These are phyloP conservation scores for Neopestalotiopsis sp. DNA, from an alignment of 2,329 filamentous ascomycete genomes.

Conservation along the genomic window DNA sequence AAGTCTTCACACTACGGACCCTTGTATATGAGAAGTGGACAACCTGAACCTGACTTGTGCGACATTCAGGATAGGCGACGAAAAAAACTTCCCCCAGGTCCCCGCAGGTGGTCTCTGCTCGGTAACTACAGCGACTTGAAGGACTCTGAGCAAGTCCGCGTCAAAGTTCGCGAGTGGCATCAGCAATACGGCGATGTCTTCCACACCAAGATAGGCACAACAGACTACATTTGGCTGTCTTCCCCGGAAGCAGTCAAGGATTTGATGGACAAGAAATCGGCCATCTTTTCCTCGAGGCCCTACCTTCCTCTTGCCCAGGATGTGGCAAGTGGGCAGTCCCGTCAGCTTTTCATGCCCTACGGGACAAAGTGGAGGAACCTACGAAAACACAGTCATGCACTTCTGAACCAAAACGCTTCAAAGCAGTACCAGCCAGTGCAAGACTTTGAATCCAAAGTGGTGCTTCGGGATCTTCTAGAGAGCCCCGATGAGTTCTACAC, in stretches of 20 bases:
- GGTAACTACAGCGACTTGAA: background rate
- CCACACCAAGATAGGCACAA: background rate
- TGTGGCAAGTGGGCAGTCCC: background rate
- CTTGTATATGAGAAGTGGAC: background rate
- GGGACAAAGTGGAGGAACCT: slow-evolving; percentile 18
- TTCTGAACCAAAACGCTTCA: background rate
- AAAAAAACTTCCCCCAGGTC: slow-evolving; percentile 1
- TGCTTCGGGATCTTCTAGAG: slow-evolving; percentile 6
- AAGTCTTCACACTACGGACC: background rate
- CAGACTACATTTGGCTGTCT: slow-evolving; percentile 5
- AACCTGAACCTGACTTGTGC: background rate
- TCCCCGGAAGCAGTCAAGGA: slow-evolving; percentile 3
- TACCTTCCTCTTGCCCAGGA: slow-evolving; percentile 24
- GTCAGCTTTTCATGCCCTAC: slow-evolving; percentile 14
- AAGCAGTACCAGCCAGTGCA: slow-evolving; percentile 9
- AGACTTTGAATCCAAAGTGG: slow-evolving; percentile 10
- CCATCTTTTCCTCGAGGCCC: slow-evolving; percentile 8
- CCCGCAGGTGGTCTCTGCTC: background rate
- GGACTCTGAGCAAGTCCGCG: background rate
- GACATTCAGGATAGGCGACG: slow-evolving; percentile 1
- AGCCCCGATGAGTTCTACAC: slow-evolving; percentile 11
- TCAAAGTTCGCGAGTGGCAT: slow-evolving; percentile 27
- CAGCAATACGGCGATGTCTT: slow-evolving; percentile 2
- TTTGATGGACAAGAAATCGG: slow-evolving; percentile 9
- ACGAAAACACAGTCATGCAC: slow-evolving; percentile 7